Evolutionary conservation across 2,329 filamentous ascomycete genomes (phyloP).

Genomic region (Onygenales sp.): DNA sequence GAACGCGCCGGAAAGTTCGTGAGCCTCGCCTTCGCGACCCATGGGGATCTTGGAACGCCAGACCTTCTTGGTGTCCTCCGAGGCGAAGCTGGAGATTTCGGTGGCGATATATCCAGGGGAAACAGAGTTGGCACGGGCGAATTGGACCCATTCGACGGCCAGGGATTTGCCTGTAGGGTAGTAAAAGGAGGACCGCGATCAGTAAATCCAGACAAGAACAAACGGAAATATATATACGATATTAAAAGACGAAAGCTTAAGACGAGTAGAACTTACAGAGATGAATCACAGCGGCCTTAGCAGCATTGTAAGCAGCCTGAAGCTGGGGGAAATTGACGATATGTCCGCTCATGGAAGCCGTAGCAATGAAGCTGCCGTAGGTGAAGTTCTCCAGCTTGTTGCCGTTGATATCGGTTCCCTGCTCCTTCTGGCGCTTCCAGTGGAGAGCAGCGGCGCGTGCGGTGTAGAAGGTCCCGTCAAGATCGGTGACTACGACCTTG

Average conservation of each 20-base stretch:
- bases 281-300: constrained; percentile 54
- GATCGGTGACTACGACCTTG: constrained; percentile 59
- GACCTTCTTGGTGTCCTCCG: constrained; percentile 56
- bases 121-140: constrained; percentile 62
- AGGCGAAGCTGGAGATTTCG: constrained; percentile 58
- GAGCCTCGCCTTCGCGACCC: constrained; percentile 61
- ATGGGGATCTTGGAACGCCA: constrained; percentile 76
- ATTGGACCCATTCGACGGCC: constrained; percentile 67
- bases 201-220: not conserved
- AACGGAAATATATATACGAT: not conserved
- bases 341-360: constrained; percentile 68
- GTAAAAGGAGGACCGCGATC: not conserved
- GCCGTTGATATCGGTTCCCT: constrained; percentile 55
- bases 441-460: constrained; percentile 60
- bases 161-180: constrained; percentile 51
- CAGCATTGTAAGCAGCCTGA: constrained; percentile 64
- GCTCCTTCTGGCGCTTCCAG: constrained; percentile 60
- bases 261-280: constrained; percentile 27
- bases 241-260: not conserved
- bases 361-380: constrained; percentile 65
- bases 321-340: constrained; percentile 69
- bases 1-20: constrained; percentile 75
- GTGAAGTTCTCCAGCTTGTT: constrained; percentile 51
- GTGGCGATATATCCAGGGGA: constrained; percentile 70
- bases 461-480: constrained; percentile 71